Evolutionary conservation across 2,329 filamentous ascomycete genomes (phyloP), one percentile per base, ranked within the genome.

Genomic region (Aspergillus cejpii): DNA sequence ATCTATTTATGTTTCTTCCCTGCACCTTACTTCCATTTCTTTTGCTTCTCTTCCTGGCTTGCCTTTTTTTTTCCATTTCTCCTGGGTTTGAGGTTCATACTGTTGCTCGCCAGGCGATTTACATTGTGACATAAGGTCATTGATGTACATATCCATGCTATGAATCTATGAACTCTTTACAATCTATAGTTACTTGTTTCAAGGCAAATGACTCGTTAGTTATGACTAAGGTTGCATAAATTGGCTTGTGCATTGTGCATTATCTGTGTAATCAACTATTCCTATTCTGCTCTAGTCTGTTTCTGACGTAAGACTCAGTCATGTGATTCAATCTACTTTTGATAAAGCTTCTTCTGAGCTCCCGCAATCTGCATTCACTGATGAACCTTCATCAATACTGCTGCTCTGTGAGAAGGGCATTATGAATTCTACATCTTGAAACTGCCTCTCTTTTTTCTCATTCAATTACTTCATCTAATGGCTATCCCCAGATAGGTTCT

Each of bases 11-110:
- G 17, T 37, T 34, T 36, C 11, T 39, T 10, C 17, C 29, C 23
- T 42, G 40, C 31, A 43, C 29, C 10, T 23, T 23, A 5, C 15
- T 31, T 20, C 15, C 26, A 14, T 37, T 39, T n/a, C 36, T 39
- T 37, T 20, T 33, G 11, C 33, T 33, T n/a, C 15, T 41, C 10
- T 21, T 31, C 24, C 8, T 37, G 3, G 2, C n/a, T 29, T 37
- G 7, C 39, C 10, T 36, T 37, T 31, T 26, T 40, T 14, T 26
- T 47, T 17, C 14, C 48, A 28, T 15, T 45, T 24, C 36, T 50
- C 41, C 14, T 6, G 15, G 15, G 31, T 5, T 34, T 11, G 15
- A 20, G 17, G 23, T 8, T 24, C 4, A 24, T 24, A 24, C 23
- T 24, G 23, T 24, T 24, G 23, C n/a, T n/a, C n/a, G n/a, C n/a